Evolutionary conservation across 169 alveolate genomes (phyloP).

Genomic region (Babesia bigemina): DNA sequence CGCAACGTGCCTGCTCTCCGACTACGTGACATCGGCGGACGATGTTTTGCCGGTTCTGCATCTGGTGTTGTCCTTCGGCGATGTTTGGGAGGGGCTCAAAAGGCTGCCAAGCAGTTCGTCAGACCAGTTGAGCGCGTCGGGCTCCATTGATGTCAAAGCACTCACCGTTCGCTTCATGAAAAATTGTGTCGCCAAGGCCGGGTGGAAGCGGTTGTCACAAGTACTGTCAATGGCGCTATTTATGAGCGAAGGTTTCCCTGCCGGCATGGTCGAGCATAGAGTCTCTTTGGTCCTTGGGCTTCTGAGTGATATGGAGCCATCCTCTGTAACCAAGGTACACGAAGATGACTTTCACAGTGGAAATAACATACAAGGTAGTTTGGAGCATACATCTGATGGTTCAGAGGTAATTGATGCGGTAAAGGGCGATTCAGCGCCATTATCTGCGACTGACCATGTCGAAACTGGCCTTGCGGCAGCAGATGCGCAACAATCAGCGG

Average conservation of each 20-base stretch:
- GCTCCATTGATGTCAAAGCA: not conserved
- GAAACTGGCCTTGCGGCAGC: not conserved
- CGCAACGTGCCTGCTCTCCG: slow-evolving; percentile 6
- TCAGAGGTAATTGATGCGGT: not conserved
- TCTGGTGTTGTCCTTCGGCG: slow-evolving; percentile 15
- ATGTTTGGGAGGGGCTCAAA: not conserved
- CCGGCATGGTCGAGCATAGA: not conserved
- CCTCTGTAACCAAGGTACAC: not conserved
- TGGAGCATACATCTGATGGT: not conserved
- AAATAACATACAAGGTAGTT: not conserved
- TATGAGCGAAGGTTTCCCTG: slow-evolving; percentile 9
- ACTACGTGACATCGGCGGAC: not conserved
- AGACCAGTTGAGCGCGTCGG: not conserved
- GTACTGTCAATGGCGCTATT: slow-evolving; percentile 16
- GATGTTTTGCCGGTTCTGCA: not conserved
- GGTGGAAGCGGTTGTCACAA: slow-evolving; percentile 27
- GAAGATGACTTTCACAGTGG: too few species aligned
- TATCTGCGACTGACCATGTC: not conserved
- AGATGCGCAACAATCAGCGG: not conserved
- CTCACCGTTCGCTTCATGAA: slow-evolving; percentile 12
- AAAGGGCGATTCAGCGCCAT: not conserved
- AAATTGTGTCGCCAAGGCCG: not conserved
- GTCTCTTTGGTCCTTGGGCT: slow-evolving; percentile 8
- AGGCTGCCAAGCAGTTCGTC: too few species aligned
- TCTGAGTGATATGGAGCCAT: not conserved